phyloP scores from a whole-genome alignment of 495 filamentous ascomycete genomes.

The Hypomontagnella submonticulosa region DNA sequence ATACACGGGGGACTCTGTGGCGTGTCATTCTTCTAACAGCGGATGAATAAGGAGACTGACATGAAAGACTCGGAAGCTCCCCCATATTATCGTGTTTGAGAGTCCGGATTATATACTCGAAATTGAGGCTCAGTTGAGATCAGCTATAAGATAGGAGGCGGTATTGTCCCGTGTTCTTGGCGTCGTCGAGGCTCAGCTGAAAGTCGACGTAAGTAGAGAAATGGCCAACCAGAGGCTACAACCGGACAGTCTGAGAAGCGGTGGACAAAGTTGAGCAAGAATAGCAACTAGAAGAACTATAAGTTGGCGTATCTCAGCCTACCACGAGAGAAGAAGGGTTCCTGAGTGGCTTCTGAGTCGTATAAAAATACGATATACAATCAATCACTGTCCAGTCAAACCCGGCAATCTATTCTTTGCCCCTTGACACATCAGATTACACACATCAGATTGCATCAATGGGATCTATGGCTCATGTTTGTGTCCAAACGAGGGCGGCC shows the following conservation, averaged over 20 bases:
- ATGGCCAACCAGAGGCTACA: constrained; percentile 33
- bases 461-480: constrained; percentile 29
- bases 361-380: constrained; percentile 15
- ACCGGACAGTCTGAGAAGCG: constrained; percentile 6
- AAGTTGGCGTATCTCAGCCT: constrained; percentile 45
- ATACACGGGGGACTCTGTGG: constrained; percentile 26
- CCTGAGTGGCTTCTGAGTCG: background rate
- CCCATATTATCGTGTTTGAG: constrained; percentile 32
- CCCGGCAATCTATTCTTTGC: constrained; percentile 20
- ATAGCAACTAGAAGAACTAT: constrained; percentile 21
- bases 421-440: constrained; percentile 20
- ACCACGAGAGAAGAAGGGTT: constrained; percentile 33
- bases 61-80: constrained; percentile 26
- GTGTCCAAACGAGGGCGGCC: constrained; percentile 24
- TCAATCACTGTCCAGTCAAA: constrained; percentile 1
- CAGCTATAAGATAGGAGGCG: background rate
- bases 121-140: background rate
- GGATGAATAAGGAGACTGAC: constrained; percentile 38
- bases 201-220: constrained; percentile 26
- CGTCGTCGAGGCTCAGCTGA: constrained; percentile 45
- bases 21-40: constrained; percentile 43
- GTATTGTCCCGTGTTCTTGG: constrained; percentile 17
- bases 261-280: constrained; percentile 7
- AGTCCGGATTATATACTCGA: constrained; percentile 32
- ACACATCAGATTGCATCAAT: constrained; percentile 7